A percentile compares a stretch with the other conserved stretches of the same genome.
phyloP scores from a whole-genome alignment of 2,329 filamentous ascomycete genomes.

The Fragosphaeria purpurea region DNA sequence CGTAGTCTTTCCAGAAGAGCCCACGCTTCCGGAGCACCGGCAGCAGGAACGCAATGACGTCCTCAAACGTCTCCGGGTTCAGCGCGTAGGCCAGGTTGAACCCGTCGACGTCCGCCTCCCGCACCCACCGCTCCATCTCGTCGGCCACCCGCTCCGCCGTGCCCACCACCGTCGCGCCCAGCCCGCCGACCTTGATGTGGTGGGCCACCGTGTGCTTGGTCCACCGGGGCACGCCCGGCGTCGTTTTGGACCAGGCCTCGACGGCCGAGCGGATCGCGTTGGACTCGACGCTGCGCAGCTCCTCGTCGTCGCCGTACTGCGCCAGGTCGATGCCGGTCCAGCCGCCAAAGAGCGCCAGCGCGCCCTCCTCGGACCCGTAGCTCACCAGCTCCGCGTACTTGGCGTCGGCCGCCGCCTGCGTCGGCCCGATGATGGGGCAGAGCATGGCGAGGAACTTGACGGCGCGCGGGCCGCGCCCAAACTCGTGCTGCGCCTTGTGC shows the following conservation, averaged over 20 bases:
- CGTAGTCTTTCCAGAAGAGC: constrained; percentile 41
- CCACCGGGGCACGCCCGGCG: constrained; percentile 44
- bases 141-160: constrained; percentile 58
- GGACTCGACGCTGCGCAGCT: constrained; percentile 27
- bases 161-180: constrained; percentile 37
- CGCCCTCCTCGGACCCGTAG: constrained; percentile 13
- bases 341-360: constrained; percentile 16
- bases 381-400: constrained; percentile 22
- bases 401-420: constrained; percentile 12
- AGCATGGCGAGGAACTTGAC: constrained; percentile 16
- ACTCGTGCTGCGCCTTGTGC: constrained; percentile 1
- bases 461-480: constrained; percentile 19
- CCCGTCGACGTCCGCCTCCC: constrained; percentile 60
- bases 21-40: constrained; percentile 51
- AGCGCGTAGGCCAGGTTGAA: constrained; percentile 50
- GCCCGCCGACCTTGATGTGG: constrained; percentile 20
- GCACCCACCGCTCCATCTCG: constrained; percentile 55
- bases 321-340: constrained; percentile 18
- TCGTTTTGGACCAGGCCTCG: constrained; percentile 11
- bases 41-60: constrained; percentile 53
- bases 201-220: constrained; percentile 61
- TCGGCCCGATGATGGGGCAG: constrained; percentile 11
- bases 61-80: constrained; percentile 50
- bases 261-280: constrained; percentile 25
- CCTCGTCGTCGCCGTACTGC: constrained; percentile 27